phyloP scores from a whole-genome alignment of 116 monocot species.

The Thalassia testudinum region DNA sequence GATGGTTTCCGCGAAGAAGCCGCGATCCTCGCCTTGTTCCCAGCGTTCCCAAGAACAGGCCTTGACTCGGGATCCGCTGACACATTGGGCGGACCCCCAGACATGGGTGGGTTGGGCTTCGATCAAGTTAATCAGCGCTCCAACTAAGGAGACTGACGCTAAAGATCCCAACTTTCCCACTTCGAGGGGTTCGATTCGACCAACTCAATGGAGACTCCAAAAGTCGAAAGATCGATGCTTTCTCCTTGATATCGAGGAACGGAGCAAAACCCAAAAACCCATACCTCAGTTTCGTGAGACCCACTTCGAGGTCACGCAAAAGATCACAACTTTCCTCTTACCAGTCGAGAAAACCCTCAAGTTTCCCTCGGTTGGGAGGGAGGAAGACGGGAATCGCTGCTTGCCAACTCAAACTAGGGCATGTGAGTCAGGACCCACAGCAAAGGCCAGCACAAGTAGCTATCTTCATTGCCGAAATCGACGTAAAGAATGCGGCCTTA shows the following conservation, averaged over 20 bases:
- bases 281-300: neutral
- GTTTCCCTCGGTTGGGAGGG: too few species aligned
- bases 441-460: neutral
- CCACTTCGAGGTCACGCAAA: too few species aligned
- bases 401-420: neutral
- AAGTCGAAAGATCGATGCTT: neutral
- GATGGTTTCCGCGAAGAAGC: constrained; percentile 10
- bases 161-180: neutral
- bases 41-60: constrained; percentile 22
- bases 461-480: neutral
- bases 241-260: neutral
- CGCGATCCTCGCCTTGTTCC: constrained; percentile 22
- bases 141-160: constrained; percentile 1
- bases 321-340: too few species aligned
- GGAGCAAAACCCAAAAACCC: neutral
- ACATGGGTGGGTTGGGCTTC: too few species aligned
- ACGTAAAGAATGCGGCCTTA: neutral
- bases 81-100: constrained; percentile 13
- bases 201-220: neutral
- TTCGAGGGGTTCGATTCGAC: neutral
- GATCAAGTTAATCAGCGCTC: neutral
- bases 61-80: constrained; percentile 15
- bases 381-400: neutral
- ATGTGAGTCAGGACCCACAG: neutral
- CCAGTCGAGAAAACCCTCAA: too few species aligned